Evolutionary conservation across 1,139 yeast species (phyloP).

Genomic region (Taiozyma sp.): DNA sequence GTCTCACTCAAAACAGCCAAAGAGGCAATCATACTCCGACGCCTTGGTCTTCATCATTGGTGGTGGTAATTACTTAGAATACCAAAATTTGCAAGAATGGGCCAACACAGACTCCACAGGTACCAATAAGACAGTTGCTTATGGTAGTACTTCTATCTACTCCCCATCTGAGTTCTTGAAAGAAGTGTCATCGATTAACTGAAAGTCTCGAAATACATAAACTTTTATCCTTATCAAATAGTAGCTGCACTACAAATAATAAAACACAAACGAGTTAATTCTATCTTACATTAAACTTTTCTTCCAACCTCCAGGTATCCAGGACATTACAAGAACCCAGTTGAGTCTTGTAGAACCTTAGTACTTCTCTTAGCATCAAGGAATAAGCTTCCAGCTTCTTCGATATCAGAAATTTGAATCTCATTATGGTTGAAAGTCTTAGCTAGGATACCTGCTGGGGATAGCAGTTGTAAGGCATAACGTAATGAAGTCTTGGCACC

Average conservation of each 20-base stretch:
- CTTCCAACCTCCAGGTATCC: not conserved
- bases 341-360: conserved; percentile 50
- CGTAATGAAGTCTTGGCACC: conserved; percentile 79
- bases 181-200: conserved; percentile 54
- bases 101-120: conserved; percentile 37
- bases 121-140: conserved; percentile 47
- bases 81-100: conserved; percentile 93
- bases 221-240: not conserved
- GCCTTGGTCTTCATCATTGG: conserved; percentile 91
- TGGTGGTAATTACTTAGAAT: conserved; percentile 93
- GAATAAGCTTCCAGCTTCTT: conserved; percentile 80
- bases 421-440: conserved; percentile 67
- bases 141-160: conserved; percentile 81
- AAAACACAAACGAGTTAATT: not conserved
- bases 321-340: conserved; percentile 16
- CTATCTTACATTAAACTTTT: conserved; percentile 6
- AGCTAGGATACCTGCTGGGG: conserved; percentile 87
- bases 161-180: conserved; percentile 72
- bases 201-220: not conserved
- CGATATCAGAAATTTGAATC: conserved; percentile 66
- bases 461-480: conserved; percentile 82
- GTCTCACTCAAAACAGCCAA: conserved; percentile 83
- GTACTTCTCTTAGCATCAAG: conserved; percentile 88
- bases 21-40: conserved; percentile 74
- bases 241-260: not conserved